These are phyloP conservation scores for Collybia mongolica DNA, from an alignment of 768 basidiomycete genomes.

Conservation along the genomic window DNA sequence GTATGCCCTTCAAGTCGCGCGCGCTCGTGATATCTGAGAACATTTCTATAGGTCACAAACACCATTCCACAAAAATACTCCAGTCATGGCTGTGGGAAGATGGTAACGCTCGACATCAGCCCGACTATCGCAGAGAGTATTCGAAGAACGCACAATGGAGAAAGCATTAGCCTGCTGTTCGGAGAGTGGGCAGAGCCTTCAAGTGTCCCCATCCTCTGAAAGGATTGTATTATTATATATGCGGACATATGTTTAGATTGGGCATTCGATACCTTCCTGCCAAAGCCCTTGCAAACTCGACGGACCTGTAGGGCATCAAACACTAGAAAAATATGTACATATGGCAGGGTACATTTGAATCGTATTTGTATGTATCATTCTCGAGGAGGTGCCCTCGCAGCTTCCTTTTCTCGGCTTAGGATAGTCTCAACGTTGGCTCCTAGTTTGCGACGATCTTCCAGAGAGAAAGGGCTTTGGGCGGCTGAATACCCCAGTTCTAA, in stretches of 20 bases:
- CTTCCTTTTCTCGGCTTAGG: slow-evolving; percentile 62
- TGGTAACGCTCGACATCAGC: slow-evolving; percentile 88
- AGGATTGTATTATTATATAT: slow-evolving; percentile 12
- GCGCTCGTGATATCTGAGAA: not conserved
- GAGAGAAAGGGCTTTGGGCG: slow-evolving; percentile 40
- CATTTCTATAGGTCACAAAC: slow-evolving; percentile 75
- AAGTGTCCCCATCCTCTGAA: slow-evolving; percentile 37
- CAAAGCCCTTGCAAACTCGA: too few relatives aligned
- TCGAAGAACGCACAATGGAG: slow-evolving; percentile 90
- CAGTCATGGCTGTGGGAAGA: slow-evolving; percentile 60
- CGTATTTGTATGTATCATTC: slow-evolving; percentile 12
- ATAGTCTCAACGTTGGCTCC: slow-evolving; percentile 62
- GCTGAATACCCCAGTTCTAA: slow-evolving; percentile 73
- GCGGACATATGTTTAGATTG: not conserved
- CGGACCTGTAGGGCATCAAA: too few relatives aligned
- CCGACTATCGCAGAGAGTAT: slow-evolving; percentile 95
- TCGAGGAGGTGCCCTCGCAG: slow-evolving; percentile 57
- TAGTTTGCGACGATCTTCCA: slow-evolving; percentile 60
- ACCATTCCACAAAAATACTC: slow-evolving; percentile 86
- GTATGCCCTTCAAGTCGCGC: slow-evolving; percentile 40
- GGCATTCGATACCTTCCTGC: too few relatives aligned
- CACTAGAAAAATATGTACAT: too few relatives aligned
- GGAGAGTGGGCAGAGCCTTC: slow-evolving; percentile 73
- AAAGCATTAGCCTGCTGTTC: slow-evolving; percentile 87
- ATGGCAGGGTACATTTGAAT: not conserved